Percentiles rank a stretch among this genome's conserved stretches.
These are phyloP conservation scores for Calocybe indica DNA, from an alignment of 768 basidiomycete genomes.

Conservation along the genomic window DNA sequence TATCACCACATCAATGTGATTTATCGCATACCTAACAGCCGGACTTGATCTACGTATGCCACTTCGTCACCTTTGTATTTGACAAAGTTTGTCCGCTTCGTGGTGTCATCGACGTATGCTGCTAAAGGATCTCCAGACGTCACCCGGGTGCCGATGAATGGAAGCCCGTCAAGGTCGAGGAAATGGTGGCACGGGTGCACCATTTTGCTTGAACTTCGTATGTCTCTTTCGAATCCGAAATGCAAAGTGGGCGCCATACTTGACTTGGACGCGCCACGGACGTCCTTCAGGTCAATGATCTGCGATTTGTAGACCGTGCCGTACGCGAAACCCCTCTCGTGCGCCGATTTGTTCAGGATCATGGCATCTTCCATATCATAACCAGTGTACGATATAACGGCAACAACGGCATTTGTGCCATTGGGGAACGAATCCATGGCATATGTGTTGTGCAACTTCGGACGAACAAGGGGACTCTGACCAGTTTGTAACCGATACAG, in stretches of 20 bases:
- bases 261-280: conserved; percentile 59
- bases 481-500: conserved; percentile 93
- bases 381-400: conserved; percentile 99
- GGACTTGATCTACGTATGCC: conserved; percentile 86
- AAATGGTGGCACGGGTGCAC: conserved; percentile 37
- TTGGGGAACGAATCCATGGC: conserved; percentile 99
- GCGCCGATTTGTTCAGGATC: conserved; percentile 98
- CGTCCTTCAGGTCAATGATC: conserved; percentile 82
- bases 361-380: conserved; percentile 99
- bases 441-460: conserved; percentile 85
- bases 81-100: conserved; percentile 74
- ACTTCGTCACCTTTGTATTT: conserved; percentile 97
- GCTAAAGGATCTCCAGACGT: conserved; percentile 75
- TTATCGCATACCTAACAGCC: conserved; percentile 65
- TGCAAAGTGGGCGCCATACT: conserved; percentile 65
- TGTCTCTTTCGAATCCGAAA: conserved; percentile 82
- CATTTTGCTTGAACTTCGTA: conserved; percentile 44
- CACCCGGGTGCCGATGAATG: conserved; percentile 66
- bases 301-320: conserved; percentile 96
- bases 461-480: conserved; percentile 93
- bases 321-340: conserved; percentile 96
- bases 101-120: conserved; percentile 83
- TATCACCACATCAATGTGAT: background rate
- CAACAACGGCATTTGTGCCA: conserved; percentile 96
- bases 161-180: conserved; percentile 82